These are phyloP conservation scores for Atkinsonella hypoxylon DNA, from an alignment of 2,329 filamentous ascomycete species.

Conservation along the genomic window DNA sequence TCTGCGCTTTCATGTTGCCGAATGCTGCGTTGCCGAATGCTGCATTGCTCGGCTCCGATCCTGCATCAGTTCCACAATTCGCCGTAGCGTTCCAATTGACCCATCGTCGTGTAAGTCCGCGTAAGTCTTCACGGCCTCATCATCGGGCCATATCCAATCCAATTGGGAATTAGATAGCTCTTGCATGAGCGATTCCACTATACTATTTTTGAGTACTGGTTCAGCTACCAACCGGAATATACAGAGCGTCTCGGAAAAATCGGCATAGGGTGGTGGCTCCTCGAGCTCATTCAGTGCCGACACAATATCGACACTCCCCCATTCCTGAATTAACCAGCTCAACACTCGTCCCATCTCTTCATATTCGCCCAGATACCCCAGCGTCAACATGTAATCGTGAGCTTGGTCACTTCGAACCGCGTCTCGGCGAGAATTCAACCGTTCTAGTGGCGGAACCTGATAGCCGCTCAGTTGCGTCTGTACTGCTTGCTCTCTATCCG, in stretches of 20 bases:
- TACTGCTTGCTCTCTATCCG: slow-evolving; percentile 13
- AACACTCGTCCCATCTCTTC: slow-evolving; percentile 44
- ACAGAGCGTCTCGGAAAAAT: slow-evolving; percentile 29
- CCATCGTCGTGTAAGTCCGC: slow-evolving; percentile 15
- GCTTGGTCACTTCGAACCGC: slow-evolving; percentile 24
- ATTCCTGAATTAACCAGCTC: slow-evolving; percentile 44
- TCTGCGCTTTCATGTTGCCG: not conserved
- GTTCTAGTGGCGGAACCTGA: slow-evolving; percentile 20
- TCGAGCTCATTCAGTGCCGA: slow-evolving; percentile 24
- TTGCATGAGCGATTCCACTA: slow-evolving; percentile 19
- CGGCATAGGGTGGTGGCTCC: slow-evolving; percentile 20
- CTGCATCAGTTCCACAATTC: slow-evolving; percentile 13
- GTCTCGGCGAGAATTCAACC: slow-evolving; percentile 21
- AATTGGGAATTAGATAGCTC: slow-evolving; percentile 14
- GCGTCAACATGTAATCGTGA: slow-evolving; percentile 49
- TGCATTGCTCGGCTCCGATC: slow-evolving; percentile 1
- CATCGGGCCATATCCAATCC: slow-evolving; percentile 27
- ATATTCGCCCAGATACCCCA: slow-evolving; percentile 49
- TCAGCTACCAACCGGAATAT: slow-evolving; percentile 37
- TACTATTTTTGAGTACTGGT: slow-evolving; percentile 24
- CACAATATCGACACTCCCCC: slow-evolving; percentile 21
- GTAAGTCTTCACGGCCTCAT: slow-evolving; percentile 23
- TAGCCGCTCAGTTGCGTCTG: slow-evolving; percentile 10
- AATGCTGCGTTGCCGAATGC: not conserved
- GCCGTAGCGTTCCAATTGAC: slow-evolving; percentile 14